Evolutionary conservation across 768 basidiomycete genomes (phyloP).

Genomic region (Strobilomyces echinocephalus): DNA sequence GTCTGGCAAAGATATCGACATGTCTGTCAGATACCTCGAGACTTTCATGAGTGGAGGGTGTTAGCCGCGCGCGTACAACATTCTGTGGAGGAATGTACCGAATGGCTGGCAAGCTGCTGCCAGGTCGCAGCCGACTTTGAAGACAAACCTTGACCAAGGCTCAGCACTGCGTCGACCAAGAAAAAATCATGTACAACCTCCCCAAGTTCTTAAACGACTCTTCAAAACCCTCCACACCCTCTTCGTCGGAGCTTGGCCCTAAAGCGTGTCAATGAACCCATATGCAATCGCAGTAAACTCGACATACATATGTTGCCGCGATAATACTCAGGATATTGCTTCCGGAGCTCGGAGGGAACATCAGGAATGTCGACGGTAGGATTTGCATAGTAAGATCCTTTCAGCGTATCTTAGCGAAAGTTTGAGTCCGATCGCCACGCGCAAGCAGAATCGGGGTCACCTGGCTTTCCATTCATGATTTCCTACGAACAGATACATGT

Average conservation of each 20-base stretch:
- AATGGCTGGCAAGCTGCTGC: constrained; percentile 90
- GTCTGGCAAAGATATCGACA: constrained; percentile 58
- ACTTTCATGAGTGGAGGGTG: constrained; percentile 35
- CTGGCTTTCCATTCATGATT: constrained; percentile 93
- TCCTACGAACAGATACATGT: constrained; percentile 44
- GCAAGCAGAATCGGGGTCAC: constrained; percentile 29
- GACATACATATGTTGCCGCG: constrained; percentile 78
- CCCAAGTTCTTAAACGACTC: constrained; percentile 85
- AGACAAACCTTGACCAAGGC: constrained; percentile 56
- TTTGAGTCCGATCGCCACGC: not conserved
- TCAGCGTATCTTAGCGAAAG: constrained; percentile 60
- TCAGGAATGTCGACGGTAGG: constrained; percentile 63
- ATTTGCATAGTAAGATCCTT: constrained; percentile 90
- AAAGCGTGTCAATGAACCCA: not conserved
- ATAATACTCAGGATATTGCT: constrained; percentile 78
- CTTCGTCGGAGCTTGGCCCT: constrained; percentile 65
- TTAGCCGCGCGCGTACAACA: not conserved
- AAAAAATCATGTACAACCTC: constrained; percentile 35
- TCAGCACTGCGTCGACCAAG: constrained; percentile 3
- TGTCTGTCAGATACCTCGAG: constrained; percentile 58
- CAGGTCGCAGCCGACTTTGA: constrained; percentile 74
- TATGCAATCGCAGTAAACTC: not conserved
- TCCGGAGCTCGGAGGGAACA: constrained; percentile 52
- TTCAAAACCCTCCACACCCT: constrained; percentile 71
- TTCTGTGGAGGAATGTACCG: constrained; percentile 41